Evolutionary conservation across 495 filamentous ascomycete genomes (phyloP).

Genomic region (Ramalina intermedia): DNA sequence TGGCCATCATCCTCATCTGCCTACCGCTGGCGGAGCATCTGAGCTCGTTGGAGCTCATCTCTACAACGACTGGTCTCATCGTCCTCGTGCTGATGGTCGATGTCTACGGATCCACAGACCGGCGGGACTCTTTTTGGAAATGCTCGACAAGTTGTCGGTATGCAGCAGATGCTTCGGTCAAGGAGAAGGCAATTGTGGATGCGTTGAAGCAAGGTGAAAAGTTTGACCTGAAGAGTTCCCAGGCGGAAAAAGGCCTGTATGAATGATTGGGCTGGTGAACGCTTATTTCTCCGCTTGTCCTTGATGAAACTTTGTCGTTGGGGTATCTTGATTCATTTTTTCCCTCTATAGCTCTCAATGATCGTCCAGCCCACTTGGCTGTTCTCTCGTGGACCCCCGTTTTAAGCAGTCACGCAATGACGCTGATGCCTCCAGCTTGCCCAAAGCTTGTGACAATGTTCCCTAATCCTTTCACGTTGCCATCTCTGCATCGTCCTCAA

Average conservation of each 20-base stretch:
- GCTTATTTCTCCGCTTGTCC: too few relatives aligned
- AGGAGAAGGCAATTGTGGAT: slow-evolving; percentile 21
- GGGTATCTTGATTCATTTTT: too few relatives aligned
- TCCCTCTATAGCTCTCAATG: too few relatives aligned
- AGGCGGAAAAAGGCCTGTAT: not conserved
- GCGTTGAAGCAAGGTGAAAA: slow-evolving; percentile 15
- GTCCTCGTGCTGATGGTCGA: slow-evolving; percentile 34
- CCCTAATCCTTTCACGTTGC: not conserved
- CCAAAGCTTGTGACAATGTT: too few relatives aligned
- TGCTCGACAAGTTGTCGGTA: slow-evolving; percentile 19
- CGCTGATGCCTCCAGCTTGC: not conserved
- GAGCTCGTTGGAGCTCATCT: slow-evolving; percentile 34
- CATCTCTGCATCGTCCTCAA: not conserved
- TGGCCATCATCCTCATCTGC: slow-evolving; percentile 32
- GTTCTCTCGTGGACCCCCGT: too few relatives aligned
- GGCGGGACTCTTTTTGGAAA: slow-evolving; percentile 27
- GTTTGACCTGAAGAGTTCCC: not conserved
- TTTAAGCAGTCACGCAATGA: not conserved
- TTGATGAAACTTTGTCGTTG: too few relatives aligned
- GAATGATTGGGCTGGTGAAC: not conserved
- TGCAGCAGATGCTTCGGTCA: slow-evolving; percentile 22
- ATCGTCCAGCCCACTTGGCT: too few relatives aligned
- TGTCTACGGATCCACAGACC: slow-evolving; percentile 32
- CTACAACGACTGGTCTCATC: slow-evolving; percentile 31
- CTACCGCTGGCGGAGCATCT: slow-evolving; percentile 31